A percentile compares a stretch with the other conserved stretches of the same genome.
phyloP scores from a whole-genome alignment of 1,139 yeast genomes.

The Meyerozyma carpophila region DNA sequence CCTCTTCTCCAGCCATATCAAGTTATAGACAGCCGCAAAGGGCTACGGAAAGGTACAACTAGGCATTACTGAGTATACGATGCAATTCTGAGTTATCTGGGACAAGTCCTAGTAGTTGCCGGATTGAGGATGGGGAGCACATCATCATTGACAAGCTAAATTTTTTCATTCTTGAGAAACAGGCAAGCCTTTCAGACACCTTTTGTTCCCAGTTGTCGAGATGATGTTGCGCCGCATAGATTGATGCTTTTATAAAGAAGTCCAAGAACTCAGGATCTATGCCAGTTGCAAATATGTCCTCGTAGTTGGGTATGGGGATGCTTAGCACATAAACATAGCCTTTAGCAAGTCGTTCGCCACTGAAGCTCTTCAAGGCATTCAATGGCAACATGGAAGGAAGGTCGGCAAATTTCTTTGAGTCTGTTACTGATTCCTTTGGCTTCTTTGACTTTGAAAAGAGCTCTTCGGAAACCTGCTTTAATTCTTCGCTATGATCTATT shows the following conservation, averaged over 20 bases:
- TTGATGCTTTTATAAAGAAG: conserved; percentile 46
- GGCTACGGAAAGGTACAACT: neutral
- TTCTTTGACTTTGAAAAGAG: neutral
- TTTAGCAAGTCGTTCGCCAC: conserved; percentile 16
- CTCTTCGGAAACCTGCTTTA: neutral
- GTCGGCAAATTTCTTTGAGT: neutral
- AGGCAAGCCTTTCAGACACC: conserved; percentile 13
- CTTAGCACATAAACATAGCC: conserved; percentile 39
- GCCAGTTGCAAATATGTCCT: conserved; percentile 43
- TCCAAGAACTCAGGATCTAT: conserved; percentile 53
- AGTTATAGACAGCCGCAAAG: neutral
- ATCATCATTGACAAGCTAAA: conserved; percentile 20
- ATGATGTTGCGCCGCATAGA: conserved; percentile 12
- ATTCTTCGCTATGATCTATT: neutral
- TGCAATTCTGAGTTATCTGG: neutral
- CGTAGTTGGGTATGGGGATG: conserved; percentile 23
- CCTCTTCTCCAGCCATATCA: conserved; percentile 38
- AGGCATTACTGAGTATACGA: neutral
- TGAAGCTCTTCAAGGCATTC: neutral
- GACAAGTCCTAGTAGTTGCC: conserved; percentile 4
- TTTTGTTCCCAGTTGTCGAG: conserved; percentile 15
- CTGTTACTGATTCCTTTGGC: conserved; percentile 1
- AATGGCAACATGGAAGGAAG: conserved; percentile 1
- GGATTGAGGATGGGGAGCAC: conserved; percentile 7
- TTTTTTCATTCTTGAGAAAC: conserved; percentile 20